Evolutionary conservation across 2,329 filamentous ascomycete genomes (phyloP), one percentile per base, ranked within the genome.

Genomic region (Grosmannia huntii): DNA sequence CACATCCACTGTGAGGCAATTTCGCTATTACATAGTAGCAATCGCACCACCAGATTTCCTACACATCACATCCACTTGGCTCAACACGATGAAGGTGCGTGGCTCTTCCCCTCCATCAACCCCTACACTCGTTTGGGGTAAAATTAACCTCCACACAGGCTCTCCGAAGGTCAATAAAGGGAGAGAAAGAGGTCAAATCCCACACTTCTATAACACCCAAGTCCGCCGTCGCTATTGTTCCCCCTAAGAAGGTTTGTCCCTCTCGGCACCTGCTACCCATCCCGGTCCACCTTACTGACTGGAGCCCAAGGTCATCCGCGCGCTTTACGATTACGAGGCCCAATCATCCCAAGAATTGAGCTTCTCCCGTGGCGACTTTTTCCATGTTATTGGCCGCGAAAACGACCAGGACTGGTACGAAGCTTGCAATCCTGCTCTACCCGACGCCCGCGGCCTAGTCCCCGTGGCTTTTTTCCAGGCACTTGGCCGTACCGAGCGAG

Each of bases 401-500:
- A 86, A 96, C 77, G 92, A 97, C 70, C 75, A 77, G 48, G 90
- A 96, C 70, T 99, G 94, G 92, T 99, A 96, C 79, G 94, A 97
- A 74, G 94, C 92, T 58, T 97, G 90, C 78, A 99, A 99, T 70
- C 94, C 94, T 61, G 82, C 88, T 55, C 78, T 96, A 64, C 90
- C 88, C 67, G 87, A 87, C 72, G 89, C 90, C 55, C 85, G 90
- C 64, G 94, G 94, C 61, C 81, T 99, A 61, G 94, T 99, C 51
- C 94, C 94, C 9, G 94, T 96, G 59, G 83, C 86, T 59, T 96
- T 90, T 74, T 99, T 99, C 72, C 90, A 97, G 71, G 82, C 86
- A 46, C 82, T 99, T 54, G 91, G 90, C 63, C 92, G 94, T 74
- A 95, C 88, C 64, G 91, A 95, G 72, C 81, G 92, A 70, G 88